phyloP scores from a whole-genome alignment of 179 eudicot genomes.

The Dionaea muscipula region DNA sequence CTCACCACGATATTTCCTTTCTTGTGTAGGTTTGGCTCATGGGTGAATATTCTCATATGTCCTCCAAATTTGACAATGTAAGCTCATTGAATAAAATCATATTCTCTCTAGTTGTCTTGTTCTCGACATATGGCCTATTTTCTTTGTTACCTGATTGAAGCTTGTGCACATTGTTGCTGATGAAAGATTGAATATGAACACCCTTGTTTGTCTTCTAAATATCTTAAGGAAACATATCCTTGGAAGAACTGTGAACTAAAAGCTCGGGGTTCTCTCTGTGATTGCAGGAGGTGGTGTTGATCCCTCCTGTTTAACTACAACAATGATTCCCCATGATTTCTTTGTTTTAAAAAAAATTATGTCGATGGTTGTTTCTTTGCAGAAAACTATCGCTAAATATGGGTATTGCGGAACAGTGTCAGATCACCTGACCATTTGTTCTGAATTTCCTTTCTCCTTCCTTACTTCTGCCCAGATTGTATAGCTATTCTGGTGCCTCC shows the following conservation, averaged over 20 bases:
- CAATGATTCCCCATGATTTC: no score
- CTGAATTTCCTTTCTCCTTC: not conserved
- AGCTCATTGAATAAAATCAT: slow-evolving; percentile 20
- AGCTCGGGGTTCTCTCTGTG: no score
- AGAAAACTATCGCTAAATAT: not conserved
- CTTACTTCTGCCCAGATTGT: not conserved
- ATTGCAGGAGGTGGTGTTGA: no score
- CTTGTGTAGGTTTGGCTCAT: slow-evolving; percentile 80
- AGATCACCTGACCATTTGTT: no score
- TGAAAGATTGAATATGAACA: not conserved
- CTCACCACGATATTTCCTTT: not conserved
- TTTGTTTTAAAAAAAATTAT: not conserved
- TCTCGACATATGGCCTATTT: not conserved
- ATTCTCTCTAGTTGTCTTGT: not conserved
- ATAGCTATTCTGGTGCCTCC: not conserved
- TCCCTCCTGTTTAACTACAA: no score
- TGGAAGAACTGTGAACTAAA: no score
- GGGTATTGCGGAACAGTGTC: not conserved
- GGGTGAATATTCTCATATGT: slow-evolving; percentile 82
- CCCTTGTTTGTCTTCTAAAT: not conserved
- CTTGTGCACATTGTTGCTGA: not conserved
- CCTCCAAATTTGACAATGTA: slow-evolving; percentile 80
- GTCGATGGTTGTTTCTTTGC: no score
- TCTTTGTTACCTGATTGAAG: not conserved
- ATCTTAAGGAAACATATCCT: no score